Conservation (phyloP, 2,329 filamentous ascomycete genomes). For the Colletotrichum zoysiae region DNA sequence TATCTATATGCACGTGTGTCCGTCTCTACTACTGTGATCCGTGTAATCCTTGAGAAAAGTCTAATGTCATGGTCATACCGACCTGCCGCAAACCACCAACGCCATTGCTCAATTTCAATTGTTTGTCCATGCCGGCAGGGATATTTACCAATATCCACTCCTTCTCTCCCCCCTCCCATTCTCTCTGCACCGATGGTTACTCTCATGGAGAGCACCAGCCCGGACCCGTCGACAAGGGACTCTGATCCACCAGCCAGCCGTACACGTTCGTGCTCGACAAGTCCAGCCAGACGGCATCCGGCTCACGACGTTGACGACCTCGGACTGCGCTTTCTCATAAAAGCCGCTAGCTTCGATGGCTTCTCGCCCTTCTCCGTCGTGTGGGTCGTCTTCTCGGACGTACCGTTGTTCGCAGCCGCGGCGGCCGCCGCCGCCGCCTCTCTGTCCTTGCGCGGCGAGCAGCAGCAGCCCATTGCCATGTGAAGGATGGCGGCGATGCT, state of each 20-base stretch:
- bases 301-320: constrained; percentile 31
- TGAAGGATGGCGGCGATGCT: constrained; percentile 80
- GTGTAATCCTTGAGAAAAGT: not conserved
- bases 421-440: constrained; percentile 22
- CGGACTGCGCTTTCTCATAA: constrained; percentile 42
- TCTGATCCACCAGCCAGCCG: not conserved
- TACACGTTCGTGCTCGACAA: not conserved
- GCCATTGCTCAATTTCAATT: constrained; percentile 34
- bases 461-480: constrained; percentile 83
- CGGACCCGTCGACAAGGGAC: not conserved
- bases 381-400: constrained; percentile 31
- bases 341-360: constrained; percentile 36
- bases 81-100: constrained; percentile 33
- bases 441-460: constrained; percentile 48
- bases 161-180: not conserved
- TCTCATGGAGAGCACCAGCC: not conserved
- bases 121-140: not conserved
- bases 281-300: not conserved
- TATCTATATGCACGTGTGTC: not conserved
- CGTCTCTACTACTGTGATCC: not conserved
- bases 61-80: constrained; percentile 26
- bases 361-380: constrained; percentile 31
- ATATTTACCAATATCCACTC: not conserved
- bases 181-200: not conserved
- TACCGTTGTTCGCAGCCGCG: constrained; percentile 8